These are phyloP conservation scores for Fusarium mangiferae DNA, from an alignment of 2,329 filamentous ascomycete species.

Conservation along the genomic window DNA sequence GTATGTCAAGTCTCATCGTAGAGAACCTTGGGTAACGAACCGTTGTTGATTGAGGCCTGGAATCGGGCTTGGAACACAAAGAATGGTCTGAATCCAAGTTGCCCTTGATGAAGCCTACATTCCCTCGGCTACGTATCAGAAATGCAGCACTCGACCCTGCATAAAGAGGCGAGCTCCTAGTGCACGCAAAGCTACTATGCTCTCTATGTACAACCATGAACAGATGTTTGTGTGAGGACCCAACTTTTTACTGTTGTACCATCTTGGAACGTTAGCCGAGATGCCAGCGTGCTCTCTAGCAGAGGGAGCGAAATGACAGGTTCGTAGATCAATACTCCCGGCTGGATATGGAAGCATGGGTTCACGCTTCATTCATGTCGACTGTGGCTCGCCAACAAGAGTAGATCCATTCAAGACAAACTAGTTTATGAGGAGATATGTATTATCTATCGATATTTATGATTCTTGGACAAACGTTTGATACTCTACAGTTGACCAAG, in stretches of 20 bases:
- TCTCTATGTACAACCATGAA: background rate
- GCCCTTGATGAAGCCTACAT: background rate
- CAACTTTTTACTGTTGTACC: background rate
- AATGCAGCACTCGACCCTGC: background rate
- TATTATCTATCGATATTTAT: background rate
- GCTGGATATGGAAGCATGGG: background rate
- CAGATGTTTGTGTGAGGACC: constrained; percentile 1
- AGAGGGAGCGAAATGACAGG: background rate
- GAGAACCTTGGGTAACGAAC: background rate
- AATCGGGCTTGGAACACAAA: background rate
- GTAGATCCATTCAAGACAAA: background rate
- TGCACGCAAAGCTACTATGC: background rate
- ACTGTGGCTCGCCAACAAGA: background rate
- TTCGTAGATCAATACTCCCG: background rate
- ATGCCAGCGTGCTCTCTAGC: background rate
- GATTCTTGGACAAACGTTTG: background rate
- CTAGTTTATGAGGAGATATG: background rate
- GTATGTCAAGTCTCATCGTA: background rate
- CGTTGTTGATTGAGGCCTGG: background rate
- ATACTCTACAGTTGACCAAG: background rate
- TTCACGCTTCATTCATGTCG: background rate
- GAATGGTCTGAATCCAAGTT: background rate
- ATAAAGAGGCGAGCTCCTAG: constrained; percentile 13
- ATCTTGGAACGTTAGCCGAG: background rate
- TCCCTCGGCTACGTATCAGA: background rate